phyloP scores from a whole-genome alignment of 2,329 filamentous ascomycete species.

The Penicillium sp. region DNA sequence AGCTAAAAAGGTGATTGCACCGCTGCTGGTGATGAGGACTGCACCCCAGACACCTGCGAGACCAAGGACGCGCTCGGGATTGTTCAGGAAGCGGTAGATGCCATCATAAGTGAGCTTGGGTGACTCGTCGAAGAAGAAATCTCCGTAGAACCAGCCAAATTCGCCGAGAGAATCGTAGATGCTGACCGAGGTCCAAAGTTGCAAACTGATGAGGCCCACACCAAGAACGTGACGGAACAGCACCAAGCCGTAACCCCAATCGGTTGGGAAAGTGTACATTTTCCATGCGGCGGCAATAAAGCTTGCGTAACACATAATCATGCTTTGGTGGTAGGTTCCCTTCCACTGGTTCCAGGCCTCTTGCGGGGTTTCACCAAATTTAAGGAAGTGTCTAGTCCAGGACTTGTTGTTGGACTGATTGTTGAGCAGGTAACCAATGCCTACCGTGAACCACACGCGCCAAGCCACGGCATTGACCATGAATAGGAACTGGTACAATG shows the following conservation, averaged over 20 bases:
- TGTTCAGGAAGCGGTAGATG: constrained; percentile 97
- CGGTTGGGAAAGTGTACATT: constrained; percentile 81
- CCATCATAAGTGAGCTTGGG: constrained; percentile 91
- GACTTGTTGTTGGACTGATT: constrained; percentile 85
- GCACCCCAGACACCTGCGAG: constrained; percentile 94
- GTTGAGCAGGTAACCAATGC: constrained; percentile 80
- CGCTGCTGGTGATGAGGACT: constrained; percentile 88
- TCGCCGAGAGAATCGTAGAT: constrained; percentile 95
- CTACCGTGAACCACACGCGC: constrained; percentile 89
- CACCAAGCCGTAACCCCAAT: constrained; percentile 84
- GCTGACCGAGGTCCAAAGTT: constrained; percentile 88
- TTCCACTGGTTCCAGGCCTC: constrained; percentile 99
- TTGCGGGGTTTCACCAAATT: constrained; percentile 83
- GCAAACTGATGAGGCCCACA: constrained; percentile 73
- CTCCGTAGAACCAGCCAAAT: constrained; percentile 98
- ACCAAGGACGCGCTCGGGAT: constrained; percentile 90
- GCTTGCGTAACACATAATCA: constrained; percentile 82
- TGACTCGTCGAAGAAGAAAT: constrained; percentile 93
- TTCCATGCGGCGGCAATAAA: constrained; percentile 94
- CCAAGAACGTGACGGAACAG: constrained; percentile 86
- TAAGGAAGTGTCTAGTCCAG: constrained; percentile 97
- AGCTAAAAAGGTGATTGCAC: constrained; percentile 80
- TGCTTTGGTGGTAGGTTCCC: constrained; percentile 87
- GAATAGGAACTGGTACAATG: constrained; percentile 73
- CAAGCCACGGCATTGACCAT: constrained; percentile 75